Evolutionary conservation across 257 asterid species (phyloP), one percentile per base, ranked within the genome.

Genomic region (Ballota nigra): DNA sequence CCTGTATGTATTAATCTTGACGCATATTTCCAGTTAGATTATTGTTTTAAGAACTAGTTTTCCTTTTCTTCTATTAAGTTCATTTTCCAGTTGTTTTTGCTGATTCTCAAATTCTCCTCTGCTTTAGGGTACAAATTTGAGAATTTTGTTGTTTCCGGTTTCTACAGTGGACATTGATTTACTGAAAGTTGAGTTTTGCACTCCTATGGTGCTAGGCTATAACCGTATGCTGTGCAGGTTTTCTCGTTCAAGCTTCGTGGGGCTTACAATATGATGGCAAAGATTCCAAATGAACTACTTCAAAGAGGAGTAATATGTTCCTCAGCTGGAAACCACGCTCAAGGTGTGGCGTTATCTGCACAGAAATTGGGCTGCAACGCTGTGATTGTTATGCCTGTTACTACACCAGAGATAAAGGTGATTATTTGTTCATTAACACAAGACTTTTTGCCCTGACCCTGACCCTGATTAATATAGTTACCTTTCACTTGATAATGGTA

Each of bases 181-280:
- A 11, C 31, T 8, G 34, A 24, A 61, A 62, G 53, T 73, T 53
- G 66, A 19, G 19, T 58, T n/a, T n/a, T n/a, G n/a, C n/a, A n/a
- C n/a, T n/a, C 7, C 9, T 24, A 24, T 70, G n/a, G 19, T 55
- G 58, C 45, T 12, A 20, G 29, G 49, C 57, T 53, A 60, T 70
- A n/a, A 56, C 53, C n/a, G 13, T 63, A 34, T 74, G 71, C 8
- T 71, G 69, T 75, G 66, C 67, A 85, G 89, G 89, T 85, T 66
- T 85, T 85, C 59, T 85, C 89, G 4, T 85, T 85, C 81, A 85
- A 85, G 81, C 75, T 85, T 70, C 92, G 99, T 19, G 99, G 99
- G 79, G 99, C 99, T 75, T 95, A 95, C 74, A 95, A 95, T 66
- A 95, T 95, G 99, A 92, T 95, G 99, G 93, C 96, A 4, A 95